Evolutionary conservation across 2,329 filamentous ascomycete species (phyloP), one percentile per base, ranked within the genome.

Genomic region (Calonectria multiphialidica): DNA sequence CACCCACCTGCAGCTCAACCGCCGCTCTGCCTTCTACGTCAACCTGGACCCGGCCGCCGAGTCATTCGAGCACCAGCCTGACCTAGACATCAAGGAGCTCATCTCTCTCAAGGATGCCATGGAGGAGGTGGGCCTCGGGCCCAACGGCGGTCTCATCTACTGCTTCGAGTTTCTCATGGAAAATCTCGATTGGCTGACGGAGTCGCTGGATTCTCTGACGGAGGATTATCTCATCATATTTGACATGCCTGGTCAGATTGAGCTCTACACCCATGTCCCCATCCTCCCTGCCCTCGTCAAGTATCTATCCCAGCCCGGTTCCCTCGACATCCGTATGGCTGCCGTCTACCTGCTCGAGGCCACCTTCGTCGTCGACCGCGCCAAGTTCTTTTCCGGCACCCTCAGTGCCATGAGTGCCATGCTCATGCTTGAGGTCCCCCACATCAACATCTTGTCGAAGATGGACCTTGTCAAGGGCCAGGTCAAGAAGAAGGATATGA

Each of bases 221-320:
- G 97, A 99, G 80, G 97, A 98, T 80, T 98, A 98, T 84, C 90
- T 99, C 74, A 98, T 98, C 84, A 94, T 99, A 75, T 95, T 99
- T 86, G 97, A 99, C 85, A 98, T 98, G 94, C 97, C 97, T 0
- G 97, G 97, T 70, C 97, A 99, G 87, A 98, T 99, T 84, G 97
- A 99, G 86, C 91, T 99, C 16, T 99, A 98, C 86, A 98, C 96
- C 2, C 97, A 99, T 83, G 94, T 98, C 40, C 97, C 97, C 45
- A 94, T 99, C 76, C 88, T 99, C 37, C 97, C 97, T 1, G 91
- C 92, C 23, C 90, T 99, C 59, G 92, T 96, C 76, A 93, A 93
- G 80, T 95, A 95, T 82, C 89, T 98, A 64, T 95, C 93, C 49
- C 91, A 93, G 74, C 88, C 92, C 13, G 96, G 96, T 10, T 90